Conservation (phyloP, 306 rosid genomes). For the Mucuna pruriens region DNA sequence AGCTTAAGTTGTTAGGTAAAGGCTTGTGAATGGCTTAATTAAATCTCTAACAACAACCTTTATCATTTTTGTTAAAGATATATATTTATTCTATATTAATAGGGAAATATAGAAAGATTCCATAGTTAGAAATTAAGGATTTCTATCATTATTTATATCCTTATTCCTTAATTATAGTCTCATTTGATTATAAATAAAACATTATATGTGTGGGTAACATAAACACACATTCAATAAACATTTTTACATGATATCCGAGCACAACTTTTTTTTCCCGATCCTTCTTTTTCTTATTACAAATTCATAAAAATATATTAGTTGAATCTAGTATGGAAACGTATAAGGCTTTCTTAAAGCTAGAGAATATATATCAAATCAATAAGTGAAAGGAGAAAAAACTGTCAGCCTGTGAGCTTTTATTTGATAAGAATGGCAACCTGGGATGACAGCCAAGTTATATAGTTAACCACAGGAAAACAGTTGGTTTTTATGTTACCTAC, state of each 20-base stretch:
- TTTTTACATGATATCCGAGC: too few relatives aligned
- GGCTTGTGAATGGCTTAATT: not conserved
- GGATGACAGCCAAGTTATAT: not conserved
- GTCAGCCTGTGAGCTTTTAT: not conserved
- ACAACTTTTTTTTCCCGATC: too few relatives aligned
- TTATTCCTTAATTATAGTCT: too few relatives aligned
- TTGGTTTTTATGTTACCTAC: not conserved
- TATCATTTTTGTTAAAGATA: too few relatives aligned
- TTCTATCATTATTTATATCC: too few relatives aligned
- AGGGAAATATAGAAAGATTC: too few relatives aligned
- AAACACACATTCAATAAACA: too few relatives aligned
- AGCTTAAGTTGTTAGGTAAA: not conserved
- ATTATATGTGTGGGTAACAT: too few relatives aligned
- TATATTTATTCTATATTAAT: too few relatives aligned
- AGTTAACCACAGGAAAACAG: not conserved
- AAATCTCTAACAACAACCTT: not conserved
- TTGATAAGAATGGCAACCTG: constrained; percentile 1
- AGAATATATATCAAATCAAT: not conserved
- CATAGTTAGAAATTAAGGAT: too few relatives aligned
- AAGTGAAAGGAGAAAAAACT: not conserved
- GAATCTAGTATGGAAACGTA: not conserved
- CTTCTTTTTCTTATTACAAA: too few relatives aligned
- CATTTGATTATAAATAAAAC: too few relatives aligned
- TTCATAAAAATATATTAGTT: constrained; percentile 7
- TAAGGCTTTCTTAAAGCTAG: not conserved